phyloP scores from a whole-genome alignment of 2,329 filamentous ascomycete species.

The Ascosphaera aggregata region DNA sequence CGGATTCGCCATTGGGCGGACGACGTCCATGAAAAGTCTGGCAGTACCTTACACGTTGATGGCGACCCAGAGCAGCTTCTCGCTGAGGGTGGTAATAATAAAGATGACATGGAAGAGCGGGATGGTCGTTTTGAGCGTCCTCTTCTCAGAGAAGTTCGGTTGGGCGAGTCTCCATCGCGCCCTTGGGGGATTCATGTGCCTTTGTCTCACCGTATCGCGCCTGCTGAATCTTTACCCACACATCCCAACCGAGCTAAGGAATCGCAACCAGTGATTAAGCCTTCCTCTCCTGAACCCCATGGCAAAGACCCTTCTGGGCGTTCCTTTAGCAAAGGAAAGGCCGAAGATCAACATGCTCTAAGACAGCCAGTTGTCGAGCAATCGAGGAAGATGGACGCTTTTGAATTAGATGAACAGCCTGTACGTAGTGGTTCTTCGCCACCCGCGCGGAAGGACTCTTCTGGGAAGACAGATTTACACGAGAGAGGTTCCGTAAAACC shows the following conservation, averaged over 20 bases:
- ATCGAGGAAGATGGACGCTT: no score
- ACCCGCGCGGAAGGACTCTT: neutral
- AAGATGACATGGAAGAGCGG: slow-evolving; percentile 28
- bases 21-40: slow-evolving; percentile 32
- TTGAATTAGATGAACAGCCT: no score
- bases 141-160: slow-evolving; percentile 65
- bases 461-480: neutral
- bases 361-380: no score
- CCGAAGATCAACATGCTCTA: neutral
- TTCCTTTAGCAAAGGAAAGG: neutral
- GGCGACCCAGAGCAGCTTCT: neutral
- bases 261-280: neutral
- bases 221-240: neutral
- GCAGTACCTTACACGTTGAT: neutral
- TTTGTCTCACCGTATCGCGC: slow-evolving; percentile 20
- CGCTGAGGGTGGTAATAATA: neutral
- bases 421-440: no score
- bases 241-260: neutral
- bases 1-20: slow-evolving; percentile 75
- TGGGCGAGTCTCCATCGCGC: slow-evolving; percentile 78
- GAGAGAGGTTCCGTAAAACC: neutral
- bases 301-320: neutral
- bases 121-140: slow-evolving; percentile 53
- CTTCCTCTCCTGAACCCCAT: neutral
- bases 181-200: slow-evolving; percentile 86